Percentiles rank a stretch among this genome's conserved stretches.
Conservation (phyloP, 1,284 basidiomycete genomes). For the Bjerkandera adusta region DNA sequence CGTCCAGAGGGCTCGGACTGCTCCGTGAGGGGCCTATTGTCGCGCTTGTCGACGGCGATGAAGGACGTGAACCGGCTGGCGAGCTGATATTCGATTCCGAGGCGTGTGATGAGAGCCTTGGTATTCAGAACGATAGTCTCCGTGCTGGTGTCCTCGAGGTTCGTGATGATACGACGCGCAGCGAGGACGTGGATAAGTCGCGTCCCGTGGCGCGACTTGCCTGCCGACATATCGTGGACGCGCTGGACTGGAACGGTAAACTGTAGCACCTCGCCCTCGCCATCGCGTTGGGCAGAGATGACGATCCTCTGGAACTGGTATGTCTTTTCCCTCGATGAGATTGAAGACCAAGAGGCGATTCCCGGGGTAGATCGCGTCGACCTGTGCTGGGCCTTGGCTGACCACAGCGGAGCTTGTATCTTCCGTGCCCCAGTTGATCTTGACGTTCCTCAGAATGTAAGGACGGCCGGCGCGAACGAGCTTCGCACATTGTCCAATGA, state of each 20-base stretch:
- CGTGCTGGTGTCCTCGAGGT: slow-evolving; percentile 11
- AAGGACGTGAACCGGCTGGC: slow-evolving; percentile 17
- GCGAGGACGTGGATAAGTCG: slow-evolving; percentile 10
- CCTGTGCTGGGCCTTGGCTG: slow-evolving; percentile 4
- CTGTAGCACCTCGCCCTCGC: slow-evolving; percentile 8
- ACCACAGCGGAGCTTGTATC: slow-evolving; percentile 13
- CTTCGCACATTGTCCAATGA: slow-evolving; percentile 44
- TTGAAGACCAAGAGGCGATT: slow-evolving; percentile 13
- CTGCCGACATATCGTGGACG: not conserved
- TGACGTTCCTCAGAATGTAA: slow-evolving; percentile 40
- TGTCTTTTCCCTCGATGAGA: slow-evolving; percentile 2
- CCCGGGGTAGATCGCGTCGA: slow-evolving; percentile 11
- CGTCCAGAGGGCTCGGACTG: slow-evolving; percentile 1
- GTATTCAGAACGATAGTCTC: not conserved
- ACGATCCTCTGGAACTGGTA: slow-evolving; percentile 7
- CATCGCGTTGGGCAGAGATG: slow-evolving; percentile 7
- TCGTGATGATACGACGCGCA: slow-evolving; percentile 12
- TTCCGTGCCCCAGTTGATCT: slow-evolving; percentile 45
- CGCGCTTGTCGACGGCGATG: slow-evolving; percentile 12
- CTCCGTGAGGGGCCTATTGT: not conserved
- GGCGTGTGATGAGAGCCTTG: slow-evolving; percentile 4
- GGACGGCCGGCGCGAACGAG: slow-evolving; percentile 48
- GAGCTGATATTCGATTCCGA: slow-evolving; percentile 14
- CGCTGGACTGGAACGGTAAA: slow-evolving; percentile 5
- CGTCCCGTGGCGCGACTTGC: not conserved